These are phyloP conservation scores for Lachnellula arida DNA, from an alignment of 2,329 filamentous ascomycete genomes.

Conservation along the genomic window DNA sequence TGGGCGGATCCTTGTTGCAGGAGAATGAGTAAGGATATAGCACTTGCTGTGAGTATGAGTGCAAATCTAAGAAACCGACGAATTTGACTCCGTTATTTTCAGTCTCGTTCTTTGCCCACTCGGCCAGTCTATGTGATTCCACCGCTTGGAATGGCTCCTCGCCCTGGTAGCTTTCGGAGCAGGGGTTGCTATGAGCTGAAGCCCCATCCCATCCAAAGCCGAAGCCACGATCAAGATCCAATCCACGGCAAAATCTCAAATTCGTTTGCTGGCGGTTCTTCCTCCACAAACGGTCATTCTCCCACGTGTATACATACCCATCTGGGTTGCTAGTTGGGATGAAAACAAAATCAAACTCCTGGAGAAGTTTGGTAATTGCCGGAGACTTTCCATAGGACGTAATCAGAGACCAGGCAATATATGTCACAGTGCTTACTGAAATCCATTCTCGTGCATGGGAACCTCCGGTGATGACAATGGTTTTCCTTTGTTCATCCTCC, in stretches of 20 bases:
- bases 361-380: slow-evolving; percentile 70
- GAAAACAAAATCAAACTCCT: slow-evolving; percentile 83
- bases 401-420: slow-evolving; percentile 83
- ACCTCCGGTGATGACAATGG: slow-evolving; percentile 77
- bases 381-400: slow-evolving; percentile 71
- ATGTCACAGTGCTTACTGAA: slow-evolving; percentile 84
- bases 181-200: slow-evolving; percentile 67
- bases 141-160: slow-evolving; percentile 76
- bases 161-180: slow-evolving; percentile 86
- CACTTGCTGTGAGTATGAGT: slow-evolving; percentile 93
- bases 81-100: slow-evolving; percentile 67
- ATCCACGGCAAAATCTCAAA: slow-evolving; percentile 76
- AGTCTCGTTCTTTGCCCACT: slow-evolving; percentile 80
- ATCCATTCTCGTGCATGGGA: slow-evolving; percentile 98
- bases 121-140: slow-evolving; percentile 69
- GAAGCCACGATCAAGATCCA: slow-evolving; percentile 87
- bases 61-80: slow-evolving; percentile 82
- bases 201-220: slow-evolving; percentile 77
- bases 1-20: slow-evolving; percentile 72
- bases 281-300: slow-evolving; percentile 86
- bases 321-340: slow-evolving; percentile 89
- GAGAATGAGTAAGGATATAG: slow-evolving; percentile 89
- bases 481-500: slow-evolving; percentile 56
- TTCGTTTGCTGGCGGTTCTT: slow-evolving; percentile 86
- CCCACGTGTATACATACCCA: slow-evolving; percentile 92